Percentiles rank a stretch among this genome's conserved stretches.
Conservation (phyloP, 768 basidiomycete species). For the Crucibulum laeve region DNA sequence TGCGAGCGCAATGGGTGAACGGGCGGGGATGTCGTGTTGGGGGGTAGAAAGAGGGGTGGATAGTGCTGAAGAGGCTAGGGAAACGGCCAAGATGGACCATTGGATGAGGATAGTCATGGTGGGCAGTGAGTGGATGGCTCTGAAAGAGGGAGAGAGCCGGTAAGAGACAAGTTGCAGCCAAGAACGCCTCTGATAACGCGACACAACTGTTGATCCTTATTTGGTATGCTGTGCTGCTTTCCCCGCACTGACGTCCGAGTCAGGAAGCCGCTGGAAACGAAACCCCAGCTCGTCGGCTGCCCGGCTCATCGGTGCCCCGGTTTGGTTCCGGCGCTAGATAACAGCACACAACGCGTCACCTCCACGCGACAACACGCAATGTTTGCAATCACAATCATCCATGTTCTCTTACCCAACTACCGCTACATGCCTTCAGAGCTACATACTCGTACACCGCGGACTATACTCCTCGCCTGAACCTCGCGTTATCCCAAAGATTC, state of each 20-base stretch:
- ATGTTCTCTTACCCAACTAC: no score
- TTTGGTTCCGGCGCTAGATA: no score
- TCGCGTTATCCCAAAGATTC: background rate
- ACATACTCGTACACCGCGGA: no score
- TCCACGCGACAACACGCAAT: background rate
- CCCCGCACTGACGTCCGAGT: constrained; percentile 1
- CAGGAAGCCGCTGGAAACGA: no score
- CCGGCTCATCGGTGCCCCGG: no score
- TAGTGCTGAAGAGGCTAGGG: constrained; percentile 28
- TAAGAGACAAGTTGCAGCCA: no score
- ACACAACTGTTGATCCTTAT: constrained; percentile 9
- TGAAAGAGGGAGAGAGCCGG: constrained; percentile 6
- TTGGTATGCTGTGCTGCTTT: constrained; percentile 1
- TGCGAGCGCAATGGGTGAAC: constrained; percentile 49
- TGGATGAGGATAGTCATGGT: constrained; percentile 40
- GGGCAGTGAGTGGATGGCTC: constrained; percentile 21
- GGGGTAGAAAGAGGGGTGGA: constrained; percentile 50
- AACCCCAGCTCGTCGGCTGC: no score
- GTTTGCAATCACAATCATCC: background rate
- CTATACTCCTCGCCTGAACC: background rate
- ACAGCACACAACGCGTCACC: background rate
- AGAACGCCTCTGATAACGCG: constrained; percentile 22
- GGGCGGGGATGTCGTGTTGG: constrained; percentile 22
- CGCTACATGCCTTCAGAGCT: no score
- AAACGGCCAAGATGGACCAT: constrained; percentile 39